Evolutionary conservation across 192 early-diverging fungal genomes (phyloP).

Genomic region (Cetraspora pellucida): DNA sequence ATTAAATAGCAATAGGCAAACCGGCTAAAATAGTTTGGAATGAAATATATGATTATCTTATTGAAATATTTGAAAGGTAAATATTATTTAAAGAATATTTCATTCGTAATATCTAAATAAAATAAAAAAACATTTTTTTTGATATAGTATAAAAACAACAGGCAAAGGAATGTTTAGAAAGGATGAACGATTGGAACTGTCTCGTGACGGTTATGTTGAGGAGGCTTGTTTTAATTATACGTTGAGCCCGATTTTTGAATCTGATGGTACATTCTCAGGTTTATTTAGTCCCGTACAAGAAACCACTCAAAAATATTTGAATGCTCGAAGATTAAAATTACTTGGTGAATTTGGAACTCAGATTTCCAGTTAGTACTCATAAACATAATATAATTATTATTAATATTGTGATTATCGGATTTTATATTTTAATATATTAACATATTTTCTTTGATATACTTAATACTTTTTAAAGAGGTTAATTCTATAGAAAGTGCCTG

Average conservation of each 20-base stretch:
- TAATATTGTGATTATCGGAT: not conserved
- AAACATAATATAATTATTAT: not conserved
- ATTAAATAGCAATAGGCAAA: constrained; percentile 37
- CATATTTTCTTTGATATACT: not conserved
- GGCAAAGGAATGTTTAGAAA: constrained; percentile 10
- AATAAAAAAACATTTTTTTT: no score
- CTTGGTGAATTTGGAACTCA: constrained; percentile 41
- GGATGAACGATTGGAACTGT: not conserved
- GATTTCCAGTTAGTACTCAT: not conserved
- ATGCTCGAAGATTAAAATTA: constrained; percentile 35
- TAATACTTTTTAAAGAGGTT: not conserved
- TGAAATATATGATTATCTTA: constrained; percentile 37
- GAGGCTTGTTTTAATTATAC: constrained; percentile 44
- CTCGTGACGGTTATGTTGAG: constrained; percentile 41
- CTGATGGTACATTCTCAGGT: constrained; percentile 36
- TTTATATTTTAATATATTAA: not conserved
- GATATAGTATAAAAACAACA: not conserved
- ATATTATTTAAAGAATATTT: not conserved
- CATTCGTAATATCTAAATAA: not conserved
- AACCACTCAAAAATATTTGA: constrained; percentile 38
- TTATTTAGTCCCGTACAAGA: constrained; percentile 38
- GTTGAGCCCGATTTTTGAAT: constrained; percentile 38
- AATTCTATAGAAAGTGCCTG: constrained; percentile 13
- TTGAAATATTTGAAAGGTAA: constrained; percentile 40
- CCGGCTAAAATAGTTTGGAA: constrained; percentile 38